Evolutionary conservation across 257 asterid species (phyloP).

Genomic region (Solanum medicagineum): DNA sequence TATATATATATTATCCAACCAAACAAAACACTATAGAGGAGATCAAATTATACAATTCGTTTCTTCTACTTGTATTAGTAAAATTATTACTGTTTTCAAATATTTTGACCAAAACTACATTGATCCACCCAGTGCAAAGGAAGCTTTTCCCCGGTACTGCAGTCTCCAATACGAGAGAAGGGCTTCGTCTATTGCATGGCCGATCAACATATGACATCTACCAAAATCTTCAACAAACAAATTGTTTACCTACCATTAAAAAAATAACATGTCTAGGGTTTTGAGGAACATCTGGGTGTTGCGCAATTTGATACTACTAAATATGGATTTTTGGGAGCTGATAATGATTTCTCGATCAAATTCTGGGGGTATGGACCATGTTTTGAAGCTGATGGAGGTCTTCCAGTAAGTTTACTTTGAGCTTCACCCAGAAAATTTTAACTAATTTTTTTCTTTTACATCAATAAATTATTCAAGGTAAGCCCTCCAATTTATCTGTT

Average conservation of each 20-base stretch:
- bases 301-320: conserved; percentile 56
- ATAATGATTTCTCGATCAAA: conserved; percentile 44
- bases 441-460: conserved; percentile 7
- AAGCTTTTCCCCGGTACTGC: too few relatives aligned
- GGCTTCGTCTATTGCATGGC: conserved; percentile 36
- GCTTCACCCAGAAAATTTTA: background rate
- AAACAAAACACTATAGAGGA: too few relatives aligned
- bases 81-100: too few relatives aligned
- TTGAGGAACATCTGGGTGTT: conserved; percentile 42
- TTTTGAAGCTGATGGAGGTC: conserved; percentile 52
- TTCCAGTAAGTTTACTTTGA: conserved; percentile 22
- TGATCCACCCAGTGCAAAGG: too few relatives aligned
- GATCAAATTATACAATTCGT: background rate
- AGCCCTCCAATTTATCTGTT: conserved; percentile 71
- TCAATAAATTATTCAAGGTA: conserved; percentile 38
- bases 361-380: conserved; percentile 63
- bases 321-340: conserved; percentile 45
- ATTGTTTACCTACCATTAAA: conserved; percentile 26
- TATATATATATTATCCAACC: too few relatives aligned
- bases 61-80: too few relatives aligned
- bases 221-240: background rate
- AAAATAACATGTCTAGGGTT: conserved; percentile 18
- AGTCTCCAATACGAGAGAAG: background rate
- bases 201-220: background rate
- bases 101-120: too few relatives aligned